phyloP scores from a whole-genome alignment of 2,329 filamentous ascomycete species.

The Saccharata proteae region DNA sequence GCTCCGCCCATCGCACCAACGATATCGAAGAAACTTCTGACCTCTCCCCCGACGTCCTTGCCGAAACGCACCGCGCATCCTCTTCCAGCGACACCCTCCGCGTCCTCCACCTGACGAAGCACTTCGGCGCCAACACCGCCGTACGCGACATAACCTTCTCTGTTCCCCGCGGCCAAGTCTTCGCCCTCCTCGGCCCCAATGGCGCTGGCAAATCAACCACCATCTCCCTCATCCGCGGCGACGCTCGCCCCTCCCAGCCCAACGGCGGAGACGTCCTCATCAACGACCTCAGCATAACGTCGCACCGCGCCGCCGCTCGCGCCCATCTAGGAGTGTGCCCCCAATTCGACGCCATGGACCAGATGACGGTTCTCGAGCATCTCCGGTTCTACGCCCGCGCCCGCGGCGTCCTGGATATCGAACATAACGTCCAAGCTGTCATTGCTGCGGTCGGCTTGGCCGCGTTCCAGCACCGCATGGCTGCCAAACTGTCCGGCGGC shows the following conservation, averaged over 20 bases:
- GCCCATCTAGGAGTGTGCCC: slow-evolving; percentile 81
- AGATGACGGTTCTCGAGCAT: slow-evolving; percentile 82
- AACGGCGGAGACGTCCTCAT: slow-evolving; percentile 71
- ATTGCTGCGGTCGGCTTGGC: slow-evolving; percentile 69
- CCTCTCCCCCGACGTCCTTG: slow-evolving; percentile 45
- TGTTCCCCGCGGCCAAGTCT: slow-evolving; percentile 68
- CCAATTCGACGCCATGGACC: slow-evolving; percentile 64
- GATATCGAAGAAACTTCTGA: slow-evolving; percentile 32
- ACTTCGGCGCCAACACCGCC: slow-evolving; percentile 58
- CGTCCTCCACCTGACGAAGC: slow-evolving; percentile 70
- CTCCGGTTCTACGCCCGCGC: slow-evolving; percentile 78
- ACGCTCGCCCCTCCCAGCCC: slow-evolving; percentile 56
- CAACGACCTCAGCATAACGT: slow-evolving; percentile 63
- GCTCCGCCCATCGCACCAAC: slow-evolving; percentile 24
- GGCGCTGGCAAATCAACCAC: slow-evolving; percentile 86
- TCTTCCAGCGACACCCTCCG: slow-evolving; percentile 56
- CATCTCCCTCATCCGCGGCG: slow-evolving; percentile 81
- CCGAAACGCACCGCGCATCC: slow-evolving; percentile 53
- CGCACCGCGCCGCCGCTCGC: slow-evolving; percentile 58
- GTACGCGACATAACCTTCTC: slow-evolving; percentile 85
- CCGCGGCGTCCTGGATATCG: slow-evolving; percentile 62
- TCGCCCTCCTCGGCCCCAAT: slow-evolving; percentile 80
- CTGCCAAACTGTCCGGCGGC: slow-evolving; percentile 68
- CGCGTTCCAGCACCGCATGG: slow-evolving; percentile 62
- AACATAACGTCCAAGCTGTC: slow-evolving; percentile 66